A percentile compares a stretch with the other conserved stretches of the same genome.
Evolutionary conservation across 345 rosid genomes (phyloP).

Genomic region (Aurinia saxatilis): DNA sequence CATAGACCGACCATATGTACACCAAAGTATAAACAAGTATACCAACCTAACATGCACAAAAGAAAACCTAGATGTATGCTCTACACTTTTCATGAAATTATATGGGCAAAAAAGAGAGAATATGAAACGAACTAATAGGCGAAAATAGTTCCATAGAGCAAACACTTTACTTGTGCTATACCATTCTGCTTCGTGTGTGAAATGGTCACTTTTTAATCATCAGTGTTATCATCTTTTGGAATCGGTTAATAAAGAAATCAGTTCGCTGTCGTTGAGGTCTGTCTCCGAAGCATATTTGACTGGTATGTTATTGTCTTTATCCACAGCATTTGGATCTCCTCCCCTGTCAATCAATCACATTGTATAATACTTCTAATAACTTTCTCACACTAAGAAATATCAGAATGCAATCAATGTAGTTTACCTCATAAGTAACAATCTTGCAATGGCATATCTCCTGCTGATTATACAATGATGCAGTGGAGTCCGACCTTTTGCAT

Average conservation of each 20-base stretch:
- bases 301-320: conserved; percentile 37
- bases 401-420: background rate
- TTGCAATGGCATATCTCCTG: conserved; percentile 48
- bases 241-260: conserved; percentile 35
- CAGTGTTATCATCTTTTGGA: conserved; percentile 24
- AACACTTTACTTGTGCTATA: conserved; percentile 17
- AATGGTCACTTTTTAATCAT: background rate
- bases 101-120: background rate
- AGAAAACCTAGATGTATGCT: conserved; percentile 13
- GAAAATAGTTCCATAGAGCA: conserved; percentile 7
- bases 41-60: conserved; percentile 10
- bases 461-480: conserved; percentile 53
- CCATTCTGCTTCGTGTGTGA: conserved; percentile 10
- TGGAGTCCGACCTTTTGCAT: conserved; percentile 52
- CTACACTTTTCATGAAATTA: conserved; percentile 20
- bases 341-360: conserved; percentile 42
- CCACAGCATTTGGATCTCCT: conserved; percentile 49
- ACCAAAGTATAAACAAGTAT: conserved; percentile 17
- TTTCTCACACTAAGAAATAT: background rate
- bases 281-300: conserved; percentile 37
- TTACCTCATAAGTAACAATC: conserved; percentile 60
- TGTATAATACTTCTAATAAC: background rate
- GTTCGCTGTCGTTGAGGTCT: conserved; percentile 39
- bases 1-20: conserved; percentile 28
- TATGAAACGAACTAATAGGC: conserved; percentile 3